These are phyloP conservation scores for Laburnicola sp. DNA, from an alignment of 2,329 filamentous ascomycete species.

Conservation along the genomic window DNA sequence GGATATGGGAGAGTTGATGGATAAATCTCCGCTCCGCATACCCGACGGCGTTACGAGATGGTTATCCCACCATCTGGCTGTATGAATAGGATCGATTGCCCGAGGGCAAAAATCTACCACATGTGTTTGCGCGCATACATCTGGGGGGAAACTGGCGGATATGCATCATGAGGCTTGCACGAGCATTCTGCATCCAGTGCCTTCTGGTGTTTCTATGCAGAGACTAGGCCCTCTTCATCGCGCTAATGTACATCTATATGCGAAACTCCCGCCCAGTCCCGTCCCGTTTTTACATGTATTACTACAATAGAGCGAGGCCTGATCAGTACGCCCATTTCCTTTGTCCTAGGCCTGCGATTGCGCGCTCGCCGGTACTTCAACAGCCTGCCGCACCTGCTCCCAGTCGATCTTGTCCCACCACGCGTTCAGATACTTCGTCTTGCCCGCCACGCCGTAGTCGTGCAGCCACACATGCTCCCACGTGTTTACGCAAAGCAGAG, in stretches of 20 bases:
- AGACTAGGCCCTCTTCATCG: neutral
- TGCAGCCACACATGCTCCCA: constrained; percentile 94
- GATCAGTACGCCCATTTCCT: neutral
- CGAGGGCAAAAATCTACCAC: too few relatives aligned
- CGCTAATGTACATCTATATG: constrained; percentile 10
- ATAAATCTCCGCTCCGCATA: constrained; percentile 16
- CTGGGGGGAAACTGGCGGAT: neutral
- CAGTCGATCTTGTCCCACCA: constrained; percentile 94
- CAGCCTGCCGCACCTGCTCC: constrained; percentile 62
- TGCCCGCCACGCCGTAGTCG: constrained; percentile 78
- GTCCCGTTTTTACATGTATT: constrained; percentile 2
- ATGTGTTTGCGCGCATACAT: too few relatives aligned
- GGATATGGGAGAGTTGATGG: neutral
- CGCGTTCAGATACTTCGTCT: constrained; percentile 70
- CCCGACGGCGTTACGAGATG: constrained; percentile 6
- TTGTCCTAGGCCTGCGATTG: constrained; percentile 1
- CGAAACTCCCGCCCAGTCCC: neutral
- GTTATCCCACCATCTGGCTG: constrained; percentile 2
- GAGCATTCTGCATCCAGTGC: too few relatives aligned
- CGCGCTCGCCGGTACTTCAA: constrained; percentile 10
- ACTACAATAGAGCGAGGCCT: neutral
- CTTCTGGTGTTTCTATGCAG: neutral
- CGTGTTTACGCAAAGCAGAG: constrained; percentile 88
- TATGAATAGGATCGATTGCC: neutral
- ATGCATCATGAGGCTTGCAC: neutral